phyloP scores from a whole-genome alignment of 2,329 filamentous ascomycete genomes.

The Cercospora nicotianae region DNA sequence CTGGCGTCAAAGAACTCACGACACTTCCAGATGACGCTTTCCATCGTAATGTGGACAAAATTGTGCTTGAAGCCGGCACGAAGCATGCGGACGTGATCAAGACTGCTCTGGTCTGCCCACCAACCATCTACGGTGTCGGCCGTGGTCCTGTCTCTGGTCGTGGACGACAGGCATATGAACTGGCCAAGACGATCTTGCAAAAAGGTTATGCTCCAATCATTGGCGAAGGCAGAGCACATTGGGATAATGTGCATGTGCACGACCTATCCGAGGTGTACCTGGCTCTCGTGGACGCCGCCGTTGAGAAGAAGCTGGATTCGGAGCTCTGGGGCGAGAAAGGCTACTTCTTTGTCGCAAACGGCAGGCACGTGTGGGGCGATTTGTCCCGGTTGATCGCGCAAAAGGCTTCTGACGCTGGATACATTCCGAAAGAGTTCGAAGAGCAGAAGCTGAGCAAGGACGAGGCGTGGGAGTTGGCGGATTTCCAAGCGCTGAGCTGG shows the following conservation, averaged over 20 bases:
- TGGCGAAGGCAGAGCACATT: conserved; percentile 58
- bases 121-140: conserved; percentile 49
- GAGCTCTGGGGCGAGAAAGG: conserved; percentile 60
- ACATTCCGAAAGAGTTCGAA: conserved; percentile 52
- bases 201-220: conserved; percentile 57
- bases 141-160: conserved; percentile 57
- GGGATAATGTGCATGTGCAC: conserved; percentile 58
- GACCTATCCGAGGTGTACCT: conserved; percentile 60
- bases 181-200: conserved; percentile 55
- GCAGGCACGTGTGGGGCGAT: conserved; percentile 59
- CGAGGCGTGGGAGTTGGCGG: conserved; percentile 51
- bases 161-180: conserved; percentile 59
- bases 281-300: conserved; percentile 46
- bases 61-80: conserved; percentile 57
- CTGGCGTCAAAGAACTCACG: conserved; percentile 54
- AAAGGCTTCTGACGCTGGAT: conserved; percentile 43
- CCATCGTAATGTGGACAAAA: conserved; percentile 69
- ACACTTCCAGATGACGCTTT: conserved; percentile 57
- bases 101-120: conserved; percentile 66
- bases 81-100: conserved; percentile 53
- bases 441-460: conserved; percentile 54
- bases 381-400: conserved; percentile 26
- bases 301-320: conserved; percentile 35
- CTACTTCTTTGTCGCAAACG: conserved; percentile 68
- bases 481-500: conserved; percentile 56